Base-by-base conservation (phyloP, 1,139 yeast species). In the Kodamaea fungicola region DNA sequence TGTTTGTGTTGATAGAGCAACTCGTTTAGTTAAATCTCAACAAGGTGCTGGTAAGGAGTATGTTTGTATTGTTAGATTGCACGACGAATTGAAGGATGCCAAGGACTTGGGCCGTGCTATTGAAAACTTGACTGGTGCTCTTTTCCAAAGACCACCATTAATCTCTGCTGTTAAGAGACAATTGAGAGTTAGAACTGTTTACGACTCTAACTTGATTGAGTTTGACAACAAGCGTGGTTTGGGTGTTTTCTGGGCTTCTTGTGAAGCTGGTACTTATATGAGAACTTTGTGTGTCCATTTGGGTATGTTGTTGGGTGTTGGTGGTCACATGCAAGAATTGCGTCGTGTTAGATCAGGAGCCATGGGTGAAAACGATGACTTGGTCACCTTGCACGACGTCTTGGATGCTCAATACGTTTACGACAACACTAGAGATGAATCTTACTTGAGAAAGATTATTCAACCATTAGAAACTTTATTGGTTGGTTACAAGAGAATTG, bases 31-130 rank as follows among this genome's bases (percentile, higher is more conserved):
- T 52, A 92, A 92, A 70, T 87, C 97, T 42, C 98, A 92, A 71
- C 98, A 92, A 69, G 97, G 98, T 71, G 98, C 98, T 37, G 98
- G 98, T 77, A 92, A 92, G 67, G 98, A 92, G 79, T 92, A 92
- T 71, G 98, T 92, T 42, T 92, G 98, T 74, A 89, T 92, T 54
- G 95, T 87, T 43, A 81, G 97, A 73, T 76, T 92, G 55, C 98
- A 92, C 64, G 97, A 90, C 49, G 89, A 90, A 50, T 75, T 92
- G 49, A 80, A 85, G 51, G 96, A 89, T 51, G 92, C 86, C 57
- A 88, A 89, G 66, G 96, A 88, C 48, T 74, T 92, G 67, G 89
- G 83, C 39, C 83, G 95, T 58, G 74, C 88, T 10, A 75, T 92
- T 53, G 98, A 92, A 70, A 88, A 89, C 64, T 77, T 92, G 60